These are phyloP conservation scores for Epichloe festucae DNA, from an alignment of 2,329 filamentous ascomycete genomes.

Conservation along the genomic window DNA sequence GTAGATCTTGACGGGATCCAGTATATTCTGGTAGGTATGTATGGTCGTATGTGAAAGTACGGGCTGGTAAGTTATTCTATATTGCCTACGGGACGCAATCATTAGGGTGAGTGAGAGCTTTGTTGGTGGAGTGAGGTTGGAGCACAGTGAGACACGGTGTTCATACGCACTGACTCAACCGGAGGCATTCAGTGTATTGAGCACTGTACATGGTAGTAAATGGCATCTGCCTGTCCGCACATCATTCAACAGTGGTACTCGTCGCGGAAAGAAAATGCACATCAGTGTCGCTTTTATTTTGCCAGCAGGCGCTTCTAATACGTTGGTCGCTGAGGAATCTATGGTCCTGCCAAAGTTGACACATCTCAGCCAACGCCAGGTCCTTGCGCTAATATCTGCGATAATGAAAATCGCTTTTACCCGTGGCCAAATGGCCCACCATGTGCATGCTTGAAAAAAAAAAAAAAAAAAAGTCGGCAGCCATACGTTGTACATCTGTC, in stretches of 20 bases:
- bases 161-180: background rate
- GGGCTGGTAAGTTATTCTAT: too few relatives aligned
- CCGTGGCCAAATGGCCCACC: background rate
- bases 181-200: background rate
- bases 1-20: too few relatives aligned
- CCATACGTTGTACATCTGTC: background rate
- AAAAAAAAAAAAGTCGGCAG: too few relatives aligned
- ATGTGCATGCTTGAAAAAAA: too few relatives aligned
- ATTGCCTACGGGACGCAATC: background rate
- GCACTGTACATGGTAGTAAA: too few relatives aligned
- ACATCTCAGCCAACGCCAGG: background rate
- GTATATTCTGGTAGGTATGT: too few relatives aligned
- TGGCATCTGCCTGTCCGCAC: background rate
- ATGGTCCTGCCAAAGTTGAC: background rate
- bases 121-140: background rate
- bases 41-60: too few relatives aligned
- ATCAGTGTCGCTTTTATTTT: background rate
- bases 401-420: background rate
- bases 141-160: background rate
- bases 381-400: background rate
- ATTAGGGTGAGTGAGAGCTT: background rate
- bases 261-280: too few relatives aligned
- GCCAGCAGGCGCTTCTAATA: too few relatives aligned
- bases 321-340: background rate
- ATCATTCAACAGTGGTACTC: too few relatives aligned